Evolutionary conservation across 768 basidiomycete species (phyloP).

Genomic region (Psilocybe sp.): DNA sequence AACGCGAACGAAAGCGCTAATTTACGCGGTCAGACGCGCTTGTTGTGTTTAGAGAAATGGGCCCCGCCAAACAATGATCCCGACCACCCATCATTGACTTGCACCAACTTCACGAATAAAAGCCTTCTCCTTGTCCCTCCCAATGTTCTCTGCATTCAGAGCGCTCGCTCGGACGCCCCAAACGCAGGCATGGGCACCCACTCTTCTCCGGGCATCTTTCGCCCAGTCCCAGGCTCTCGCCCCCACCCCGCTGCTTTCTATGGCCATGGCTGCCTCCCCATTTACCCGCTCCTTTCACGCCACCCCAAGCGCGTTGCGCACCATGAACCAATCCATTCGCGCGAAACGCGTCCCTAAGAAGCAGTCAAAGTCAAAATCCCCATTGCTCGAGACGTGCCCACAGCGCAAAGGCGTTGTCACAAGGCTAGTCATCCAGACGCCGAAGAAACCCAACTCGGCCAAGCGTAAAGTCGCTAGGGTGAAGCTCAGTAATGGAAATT

Average conservation of each 20-base stretch:
- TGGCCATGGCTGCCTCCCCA: slow-evolving; percentile 12
- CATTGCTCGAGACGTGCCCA: slow-evolving; percentile 74
- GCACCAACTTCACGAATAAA: not conserved
- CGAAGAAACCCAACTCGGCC: slow-evolving; percentile 98
- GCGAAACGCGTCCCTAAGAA: slow-evolving; percentile 60
- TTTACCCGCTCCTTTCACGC: slow-evolving; percentile 58
- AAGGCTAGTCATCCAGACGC: slow-evolving; percentile 75
- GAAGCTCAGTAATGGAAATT: slow-evolving; percentile 86
- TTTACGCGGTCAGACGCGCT: slow-evolving; percentile 30
- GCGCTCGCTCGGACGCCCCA: slow-evolving; percentile 27
- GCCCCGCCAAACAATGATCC: slow-evolving; percentile 20
- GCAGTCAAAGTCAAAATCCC: slow-evolving; percentile 61
- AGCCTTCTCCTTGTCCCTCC: not conserved
- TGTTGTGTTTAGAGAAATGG: slow-evolving; percentile 25
- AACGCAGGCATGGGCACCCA: slow-evolving; percentile 20
- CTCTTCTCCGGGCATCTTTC: slow-evolving; percentile 14
- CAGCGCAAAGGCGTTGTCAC: slow-evolving; percentile 93
- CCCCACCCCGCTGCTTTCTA: slow-evolving; percentile 4
- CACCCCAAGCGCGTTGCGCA: slow-evolving; percentile 55
- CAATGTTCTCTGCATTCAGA: slow-evolving; percentile 39
- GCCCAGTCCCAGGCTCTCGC: no score
- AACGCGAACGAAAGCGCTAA: slow-evolving; percentile 1
- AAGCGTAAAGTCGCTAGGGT: slow-evolving; percentile 96
- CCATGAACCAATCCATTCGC: slow-evolving; percentile 86
- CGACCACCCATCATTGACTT: not conserved